Percentiles rank a stretch among this genome's conserved stretches.
Conservation (phyloP, 1,284 basidiomycete genomes). For the Ustilago sp. region DNA sequence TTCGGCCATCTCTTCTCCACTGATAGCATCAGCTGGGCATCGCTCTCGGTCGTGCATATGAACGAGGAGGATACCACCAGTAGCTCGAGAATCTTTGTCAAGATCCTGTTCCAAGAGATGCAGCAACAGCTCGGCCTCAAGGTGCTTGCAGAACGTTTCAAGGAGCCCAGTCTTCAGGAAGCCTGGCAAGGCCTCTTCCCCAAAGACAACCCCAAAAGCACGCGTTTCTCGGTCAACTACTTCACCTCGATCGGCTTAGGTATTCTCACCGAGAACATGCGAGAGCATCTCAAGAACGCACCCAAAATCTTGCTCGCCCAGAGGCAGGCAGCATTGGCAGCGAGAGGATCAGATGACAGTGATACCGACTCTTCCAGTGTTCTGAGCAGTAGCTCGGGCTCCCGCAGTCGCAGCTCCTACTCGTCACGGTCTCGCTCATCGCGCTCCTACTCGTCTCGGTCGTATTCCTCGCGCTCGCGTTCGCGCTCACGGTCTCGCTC, state of each 20-base stretch:
- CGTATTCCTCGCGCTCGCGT: conserved; percentile 9
- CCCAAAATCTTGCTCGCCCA: conserved; percentile 92
- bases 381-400: conserved; percentile 36
- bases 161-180: conserved; percentile 73
- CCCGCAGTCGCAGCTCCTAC: conserved; percentile 36
- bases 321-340: conserved; percentile 74
- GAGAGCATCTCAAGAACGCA: conserved; percentile 94
- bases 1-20: conserved; percentile 83
- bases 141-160: conserved; percentile 82
- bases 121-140: conserved; percentile 92
- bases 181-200: conserved; percentile 91
- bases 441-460: conserved; percentile 34
- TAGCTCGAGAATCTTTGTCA: conserved; percentile 95
- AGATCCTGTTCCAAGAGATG: conserved; percentile 94
- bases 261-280: conserved; percentile 91
- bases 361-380: conserved; percentile 43
- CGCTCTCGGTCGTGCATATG: conserved; percentile 86
- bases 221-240: conserved; percentile 97
- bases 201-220: conserved; percentile 93
- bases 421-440: conserved; percentile 42
- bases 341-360: conserved; percentile 41
- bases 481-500: conserved; percentile 13
- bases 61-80: conserved; percentile 98
- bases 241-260: conserved; percentile 90
- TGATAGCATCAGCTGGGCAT: conserved; percentile 90